These are phyloP conservation scores for Coemansia aciculifera DNA, from an alignment of 192 early-diverging fungal genomes.

Conservation along the genomic window DNA sequence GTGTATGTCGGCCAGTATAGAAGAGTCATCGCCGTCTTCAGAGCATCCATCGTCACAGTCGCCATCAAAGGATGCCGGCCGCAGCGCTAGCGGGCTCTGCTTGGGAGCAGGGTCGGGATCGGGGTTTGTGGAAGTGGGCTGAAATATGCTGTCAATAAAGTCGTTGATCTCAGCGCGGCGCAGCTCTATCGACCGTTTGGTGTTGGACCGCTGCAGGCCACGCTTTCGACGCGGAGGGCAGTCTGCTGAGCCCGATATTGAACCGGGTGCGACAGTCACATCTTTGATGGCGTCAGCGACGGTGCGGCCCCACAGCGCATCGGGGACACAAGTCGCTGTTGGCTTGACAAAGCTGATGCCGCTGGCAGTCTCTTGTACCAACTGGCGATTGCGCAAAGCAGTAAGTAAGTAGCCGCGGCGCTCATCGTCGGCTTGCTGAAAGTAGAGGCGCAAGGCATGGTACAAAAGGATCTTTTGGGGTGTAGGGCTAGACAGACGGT, in stretches of 20 bases:
- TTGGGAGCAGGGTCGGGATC: not conserved
- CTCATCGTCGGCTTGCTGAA: slow-evolving; percentile 55
- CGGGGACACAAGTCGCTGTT: slow-evolving; percentile 6
- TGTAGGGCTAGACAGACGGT: slow-evolving; percentile 46
- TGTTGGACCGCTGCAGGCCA: slow-evolving; percentile 42
- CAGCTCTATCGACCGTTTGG: slow-evolving; percentile 52
- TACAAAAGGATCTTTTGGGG: slow-evolving; percentile 55
- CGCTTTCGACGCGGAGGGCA: slow-evolving; percentile 17
- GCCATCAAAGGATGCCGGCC: slow-evolving; percentile 13
- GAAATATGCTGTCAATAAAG: slow-evolving; percentile 49
- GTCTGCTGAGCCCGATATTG: not conserved
- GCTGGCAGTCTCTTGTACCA: slow-evolving; percentile 18
- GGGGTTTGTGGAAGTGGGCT: not conserved
- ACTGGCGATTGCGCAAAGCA: slow-evolving; percentile 40
- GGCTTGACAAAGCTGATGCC: slow-evolving; percentile 18
- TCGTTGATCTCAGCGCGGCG: slow-evolving; percentile 47
- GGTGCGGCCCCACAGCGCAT: slow-evolving; percentile 24
- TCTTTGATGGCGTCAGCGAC: not conserved
- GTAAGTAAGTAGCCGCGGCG: slow-evolving; percentile 44
- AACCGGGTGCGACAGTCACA: not conserved
- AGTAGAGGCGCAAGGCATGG: slow-evolving; percentile 51
- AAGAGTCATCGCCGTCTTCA: slow-evolving; percentile 12
- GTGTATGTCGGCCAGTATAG: slow-evolving; percentile 24
- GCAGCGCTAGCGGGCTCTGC: not conserved
- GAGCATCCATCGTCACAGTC: not conserved